Percentiles rank a stretch among this genome's conserved stretches.
phyloP scores from a whole-genome alignment of 306 rosid genomes.

The Dryas drummondii region DNA sequence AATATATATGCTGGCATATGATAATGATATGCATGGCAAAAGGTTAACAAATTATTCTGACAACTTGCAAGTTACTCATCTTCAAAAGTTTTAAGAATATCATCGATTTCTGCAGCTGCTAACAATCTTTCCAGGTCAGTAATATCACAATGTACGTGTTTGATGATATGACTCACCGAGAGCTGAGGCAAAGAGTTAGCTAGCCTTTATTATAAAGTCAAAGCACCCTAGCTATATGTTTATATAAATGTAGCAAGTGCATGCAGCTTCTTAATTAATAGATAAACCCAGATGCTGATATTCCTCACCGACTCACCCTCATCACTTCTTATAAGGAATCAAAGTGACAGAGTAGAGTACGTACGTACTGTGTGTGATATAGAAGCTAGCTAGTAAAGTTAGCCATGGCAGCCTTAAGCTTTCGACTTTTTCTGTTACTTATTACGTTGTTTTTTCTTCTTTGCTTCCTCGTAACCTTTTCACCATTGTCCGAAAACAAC shows the following conservation, averaged over 20 bases:
- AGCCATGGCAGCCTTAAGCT: slow-evolving; percentile 19
- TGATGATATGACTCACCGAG: too few species aligned
- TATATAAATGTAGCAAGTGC: background rate
- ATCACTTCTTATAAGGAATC: background rate
- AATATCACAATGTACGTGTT: too few species aligned
- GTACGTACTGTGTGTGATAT: background rate
- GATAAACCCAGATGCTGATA: background rate
- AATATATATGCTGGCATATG: background rate
- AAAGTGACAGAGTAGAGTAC: too few species aligned
- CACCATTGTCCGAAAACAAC: slow-evolving; percentile 15
- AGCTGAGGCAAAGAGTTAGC: too few species aligned
- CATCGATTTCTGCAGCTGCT: slow-evolving; percentile 3
- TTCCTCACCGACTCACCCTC: background rate
- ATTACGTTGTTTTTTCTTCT: slow-evolving; percentile 12
- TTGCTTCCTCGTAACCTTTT: background rate
- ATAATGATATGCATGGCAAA: background rate
- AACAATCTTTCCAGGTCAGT: too few species aligned
- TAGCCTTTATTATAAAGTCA: background rate
- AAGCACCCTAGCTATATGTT: background rate
- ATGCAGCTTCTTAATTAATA: background rate
- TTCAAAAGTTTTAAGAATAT: background rate
- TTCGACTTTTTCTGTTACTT: background rate
- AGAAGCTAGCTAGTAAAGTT: background rate
- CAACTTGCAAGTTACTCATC: slow-evolving; percentile 7
- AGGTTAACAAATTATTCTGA: background rate